Conservation (phyloP, 495 filamentous ascomycete species). For the Hypoxylon fuscum region DNA sequence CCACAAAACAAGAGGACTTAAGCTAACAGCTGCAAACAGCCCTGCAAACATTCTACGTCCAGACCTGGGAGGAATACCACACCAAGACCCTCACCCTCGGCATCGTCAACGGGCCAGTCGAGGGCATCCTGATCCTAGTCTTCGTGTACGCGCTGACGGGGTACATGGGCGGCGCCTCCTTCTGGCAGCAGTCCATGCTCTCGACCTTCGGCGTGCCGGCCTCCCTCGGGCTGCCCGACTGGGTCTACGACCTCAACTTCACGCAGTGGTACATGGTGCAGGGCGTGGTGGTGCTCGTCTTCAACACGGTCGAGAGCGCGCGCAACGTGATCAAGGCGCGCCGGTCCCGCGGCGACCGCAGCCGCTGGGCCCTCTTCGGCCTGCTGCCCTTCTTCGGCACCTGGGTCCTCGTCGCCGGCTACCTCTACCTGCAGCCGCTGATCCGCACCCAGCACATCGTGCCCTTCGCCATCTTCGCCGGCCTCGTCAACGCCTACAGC, state of each 20-base stretch:
- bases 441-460: slow-evolving; percentile 84
- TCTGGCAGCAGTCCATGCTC: slow-evolving; percentile 89
- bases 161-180: slow-evolving; percentile 83
- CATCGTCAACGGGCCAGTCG: slow-evolving; percentile 92
- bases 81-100: slow-evolving; percentile 94
- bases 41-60: slow-evolving; percentile 92
- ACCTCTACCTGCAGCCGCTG: slow-evolving; percentile 82
- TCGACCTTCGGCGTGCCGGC: slow-evolving; percentile 72
- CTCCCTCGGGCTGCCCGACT: slow-evolving; percentile 70
- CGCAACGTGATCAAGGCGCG: slow-evolving; percentile 84
- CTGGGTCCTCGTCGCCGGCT: slow-evolving; percentile 78
- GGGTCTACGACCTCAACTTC: slow-evolving; percentile 79
- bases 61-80: slow-evolving; percentile 99
- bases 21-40: too few species aligned
- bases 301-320: slow-evolving; percentile 80
- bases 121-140: slow-evolving; percentile 88
- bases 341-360: slow-evolving; percentile 72
- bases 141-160: slow-evolving; percentile 86
- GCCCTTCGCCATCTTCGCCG: slow-evolving; percentile 86
- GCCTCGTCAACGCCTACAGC: slow-evolving; percentile 89
- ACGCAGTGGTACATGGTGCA: slow-evolving; percentile 95
- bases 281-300: slow-evolving; percentile 80
- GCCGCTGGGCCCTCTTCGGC: slow-evolving; percentile 77
- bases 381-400: slow-evolving; percentile 78
- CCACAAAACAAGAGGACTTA: too few species aligned